Evolutionary conservation across 495 filamentous ascomycete genomes (phyloP), one percentile per base, ranked within the genome.

Genomic region (Staphylotrichum tortipilum): DNA sequence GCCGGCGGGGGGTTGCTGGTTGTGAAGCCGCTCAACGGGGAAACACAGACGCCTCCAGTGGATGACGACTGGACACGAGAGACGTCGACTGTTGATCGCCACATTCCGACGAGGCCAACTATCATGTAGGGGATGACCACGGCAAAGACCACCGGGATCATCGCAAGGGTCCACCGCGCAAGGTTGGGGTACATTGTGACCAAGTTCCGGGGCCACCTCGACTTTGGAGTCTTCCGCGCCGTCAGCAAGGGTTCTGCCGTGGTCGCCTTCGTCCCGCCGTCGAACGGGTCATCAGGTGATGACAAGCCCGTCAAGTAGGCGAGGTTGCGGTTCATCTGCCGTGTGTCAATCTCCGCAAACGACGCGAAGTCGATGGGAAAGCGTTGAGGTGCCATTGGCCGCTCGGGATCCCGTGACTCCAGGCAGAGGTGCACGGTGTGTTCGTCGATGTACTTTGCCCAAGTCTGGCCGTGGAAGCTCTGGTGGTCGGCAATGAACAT

Each of bases 311-410:
- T 81, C 42, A 89, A 65, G 34, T 78, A 83, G 44, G 84, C 83
- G 41, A 89, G 62, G 56, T 88, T 86, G 47, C 82, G 70, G 59
- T 88, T 89, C 60, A 89, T 76, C 57, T 89, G 85, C 24, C 78
- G 66, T 19, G 83, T 77, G 49, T 85, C 80, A 56, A 89, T 84
- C 39, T 79, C 82, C 54, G 81, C 68, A 50, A 89, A 89, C 0
- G 82, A 86, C 42, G 73, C 68, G n/a, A 86, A 58, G 55, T 89
- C 85, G 55, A 89, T 81, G 12, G 85, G 85, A 18, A 84, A 71
- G 12, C 83, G 77, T 51, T 72, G 70, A 26, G 82, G 63, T 44
- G 82, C 66, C 24, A 71, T 64, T 3, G 68, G 72, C 50, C 74
- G 72, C 23, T 71, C 65, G 9, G 70, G 53, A 56, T 79, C 67